A percentile compares a stretch with the other conserved stretches of the same genome.
These are phyloP conservation scores for Jackrogersella multiformis DNA, from an alignment of 495 filamentous ascomycete genomes.

Conservation along the genomic window DNA sequence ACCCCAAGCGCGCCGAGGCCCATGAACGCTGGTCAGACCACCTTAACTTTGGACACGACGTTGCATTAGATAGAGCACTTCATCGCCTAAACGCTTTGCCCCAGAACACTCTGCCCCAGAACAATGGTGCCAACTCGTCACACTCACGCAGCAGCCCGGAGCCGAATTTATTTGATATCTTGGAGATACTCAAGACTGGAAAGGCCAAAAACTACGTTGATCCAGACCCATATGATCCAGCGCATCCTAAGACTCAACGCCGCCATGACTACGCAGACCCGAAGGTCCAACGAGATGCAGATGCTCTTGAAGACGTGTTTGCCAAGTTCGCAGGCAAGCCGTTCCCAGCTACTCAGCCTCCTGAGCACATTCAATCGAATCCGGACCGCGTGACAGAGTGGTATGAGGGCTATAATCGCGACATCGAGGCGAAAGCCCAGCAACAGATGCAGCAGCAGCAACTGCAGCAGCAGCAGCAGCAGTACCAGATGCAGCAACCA, in stretches of 20 bases:
- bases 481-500: constrained; percentile 22
- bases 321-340: constrained; percentile 44
- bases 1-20: constrained; percentile 45
- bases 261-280: constrained; percentile 48
- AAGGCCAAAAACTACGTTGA: constrained; percentile 47
- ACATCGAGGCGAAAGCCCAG: constrained; percentile 39
- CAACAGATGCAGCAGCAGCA: constrained; percentile 36
- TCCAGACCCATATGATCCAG: constrained; percentile 46
- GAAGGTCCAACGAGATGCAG: constrained; percentile 44
- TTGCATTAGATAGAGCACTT: constrained; percentile 28
- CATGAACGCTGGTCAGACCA: constrained; percentile 44
- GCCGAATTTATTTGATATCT: constrained; percentile 29
- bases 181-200: constrained; percentile 48
- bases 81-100: constrained; percentile 18
- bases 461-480: not conserved
- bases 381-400: constrained; percentile 42
- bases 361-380: constrained; percentile 42
- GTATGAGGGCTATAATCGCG: constrained; percentile 45
- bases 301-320: constrained; percentile 44
- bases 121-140: not conserved
- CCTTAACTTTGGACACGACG: constrained; percentile 22
- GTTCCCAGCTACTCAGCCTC: constrained; percentile 45
- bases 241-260: constrained; percentile 36
- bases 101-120: not conserved
- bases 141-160: constrained; percentile 22